Conservation (phyloP, 2,329 filamentous ascomycete genomes). For the Arthrinium puccinioides region DNA sequence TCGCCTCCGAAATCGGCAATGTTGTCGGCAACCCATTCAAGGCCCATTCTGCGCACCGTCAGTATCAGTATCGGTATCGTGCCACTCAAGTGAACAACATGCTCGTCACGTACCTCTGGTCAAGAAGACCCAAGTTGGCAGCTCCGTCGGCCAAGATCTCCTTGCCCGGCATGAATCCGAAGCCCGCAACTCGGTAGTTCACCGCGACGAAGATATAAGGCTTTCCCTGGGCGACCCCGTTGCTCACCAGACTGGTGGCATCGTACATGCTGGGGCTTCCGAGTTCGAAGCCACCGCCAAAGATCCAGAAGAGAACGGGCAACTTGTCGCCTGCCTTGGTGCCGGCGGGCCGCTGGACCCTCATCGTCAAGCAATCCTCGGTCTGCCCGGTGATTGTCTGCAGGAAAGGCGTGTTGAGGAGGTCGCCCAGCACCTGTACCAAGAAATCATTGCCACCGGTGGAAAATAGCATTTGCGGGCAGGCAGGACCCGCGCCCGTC, state of each 20-base stretch:
- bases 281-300: conserved; percentile 57
- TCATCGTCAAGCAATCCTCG: conserved; percentile 60
- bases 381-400: conserved; percentile 44
- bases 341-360: conserved; percentile 51
- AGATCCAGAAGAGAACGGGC: conserved; percentile 66
- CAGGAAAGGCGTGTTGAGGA: conserved; percentile 51
- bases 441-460: conserved; percentile 22
- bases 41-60: conserved; percentile 39
- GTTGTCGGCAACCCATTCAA: conserved; percentile 74
- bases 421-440: conserved; percentile 32
- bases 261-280: conserved; percentile 41
- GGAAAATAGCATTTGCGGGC: conserved; percentile 64
- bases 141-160: conserved; percentile 62
- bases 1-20: conserved; percentile 70
- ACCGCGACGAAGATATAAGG: conserved; percentile 69
- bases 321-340: conserved; percentile 47
- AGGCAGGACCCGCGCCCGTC: conserved; percentile 50
- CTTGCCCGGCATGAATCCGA: conserved; percentile 65
- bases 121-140: conserved; percentile 63
- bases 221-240: conserved; percentile 41
- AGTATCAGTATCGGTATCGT: too few species aligned
- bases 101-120: conserved; percentile 46
- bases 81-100: too few species aligned
- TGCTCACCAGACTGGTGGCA: conserved; percentile 35
- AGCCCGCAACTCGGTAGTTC: conserved; percentile 70